Evolutionary conservation across 129 eudicot species (phyloP), one percentile per base, ranked within the genome.

Genomic region (Scalesia atractyloides): DNA sequence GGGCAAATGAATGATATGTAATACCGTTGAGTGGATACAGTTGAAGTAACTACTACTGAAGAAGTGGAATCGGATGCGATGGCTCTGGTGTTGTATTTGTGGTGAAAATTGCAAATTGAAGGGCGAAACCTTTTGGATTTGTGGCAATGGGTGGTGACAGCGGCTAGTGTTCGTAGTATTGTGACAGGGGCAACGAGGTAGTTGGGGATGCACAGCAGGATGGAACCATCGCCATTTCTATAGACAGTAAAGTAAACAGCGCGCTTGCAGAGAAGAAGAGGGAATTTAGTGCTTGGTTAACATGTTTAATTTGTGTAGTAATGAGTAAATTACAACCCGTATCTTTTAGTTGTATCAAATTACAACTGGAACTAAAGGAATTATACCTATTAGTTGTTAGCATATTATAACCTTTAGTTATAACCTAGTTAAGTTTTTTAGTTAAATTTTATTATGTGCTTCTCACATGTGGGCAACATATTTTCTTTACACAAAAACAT

Each of bases 191-290:
- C 44, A 22, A 41, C 20, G 9, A 51, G 77, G 80, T 43, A 77
- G 52, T 11, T 48, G 22, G 82, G 59, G 67, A 69, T 57, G 56
- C 77, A 79, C 59, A 67, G 58, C 49, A 73, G 67, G 85, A 80
- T 20, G 81, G 50, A 18, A 74, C 60, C 33, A 66, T 80, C 82
- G 86, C 82, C 84, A 82, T 85, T 19, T n/a, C n/a, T 70, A 33
- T 52, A 26, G 26, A 2, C 2, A 24, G 26, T 24, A 24, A 26
- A 26, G 33, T 26, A 26, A 26, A 26, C 33, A 26, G 3, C 33
- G 34, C 34, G 34, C 34, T 30, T 30, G 34, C 34, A 30, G 34
- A 30, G 18, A 50, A 50, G 20, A 7, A 49, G 51, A 10, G 51
- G 13, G 51, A 4, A 30, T 30, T 30, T 30, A 4, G 34, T 30